Evolutionary conservation across 345 rosid species (phyloP).

Genomic region (Erysimum cheiranthoides): DNA sequence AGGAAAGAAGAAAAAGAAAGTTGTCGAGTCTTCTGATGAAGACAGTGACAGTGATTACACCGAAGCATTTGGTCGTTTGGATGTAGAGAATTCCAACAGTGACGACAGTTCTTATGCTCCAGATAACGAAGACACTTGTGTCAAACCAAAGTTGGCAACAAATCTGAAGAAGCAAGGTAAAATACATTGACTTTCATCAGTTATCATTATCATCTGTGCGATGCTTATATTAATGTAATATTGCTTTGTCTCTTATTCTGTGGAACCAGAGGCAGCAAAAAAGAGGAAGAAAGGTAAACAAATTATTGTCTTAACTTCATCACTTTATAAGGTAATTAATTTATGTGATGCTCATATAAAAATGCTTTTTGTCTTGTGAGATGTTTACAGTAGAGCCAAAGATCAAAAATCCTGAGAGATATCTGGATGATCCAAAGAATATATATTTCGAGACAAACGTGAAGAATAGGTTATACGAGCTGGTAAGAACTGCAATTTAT

Average conservation of each 20-base stretch:
- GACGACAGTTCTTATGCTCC: slow-evolving; percentile 27
- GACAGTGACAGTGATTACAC: not conserved
- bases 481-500: slow-evolving; percentile 21
- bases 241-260: slow-evolving; percentile 7
- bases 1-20: slow-evolving; percentile 13
- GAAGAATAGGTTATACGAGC: slow-evolving; percentile 36
- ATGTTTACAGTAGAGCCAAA: not conserved
- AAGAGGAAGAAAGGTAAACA: slow-evolving; percentile 28
- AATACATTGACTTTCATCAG: slow-evolving; percentile 1
- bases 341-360: slow-evolving; percentile 12
- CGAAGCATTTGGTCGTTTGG: slow-evolving; percentile 19
- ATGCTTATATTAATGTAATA: not conserved
- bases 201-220: slow-evolving; percentile 12
- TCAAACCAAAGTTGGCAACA: slow-evolving; percentile 11
- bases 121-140: slow-evolving; percentile 12
- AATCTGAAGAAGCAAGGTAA: slow-evolving; percentile 21
- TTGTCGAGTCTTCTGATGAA: slow-evolving; percentile 11
- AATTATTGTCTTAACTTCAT: not conserved
- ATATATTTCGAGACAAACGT: slow-evolving; percentile 24
- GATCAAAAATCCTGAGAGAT: slow-evolving; percentile 33
- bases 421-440: slow-evolving; percentile 39
- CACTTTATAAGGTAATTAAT: not conserved
- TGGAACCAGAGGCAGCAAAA: not conserved
- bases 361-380: not conserved
- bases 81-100: slow-evolving; percentile 2